Evolutionary conservation across 805 yeast species (phyloP).

Genomic region (Kuraishia floccosa): DNA sequence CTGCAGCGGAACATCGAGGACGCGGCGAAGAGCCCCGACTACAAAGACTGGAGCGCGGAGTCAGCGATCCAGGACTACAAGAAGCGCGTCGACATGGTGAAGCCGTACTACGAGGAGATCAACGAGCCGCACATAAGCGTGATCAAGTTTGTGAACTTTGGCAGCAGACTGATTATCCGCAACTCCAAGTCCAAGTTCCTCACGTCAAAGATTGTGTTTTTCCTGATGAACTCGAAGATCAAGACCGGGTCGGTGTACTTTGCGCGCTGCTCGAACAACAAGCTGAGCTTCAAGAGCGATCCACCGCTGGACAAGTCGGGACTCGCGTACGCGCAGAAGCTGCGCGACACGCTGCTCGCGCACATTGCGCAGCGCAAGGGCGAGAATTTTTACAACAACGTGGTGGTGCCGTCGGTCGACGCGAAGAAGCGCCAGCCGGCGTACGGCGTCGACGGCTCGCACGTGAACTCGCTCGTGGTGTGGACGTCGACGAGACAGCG

Average conservation of each 20-base stretch:
- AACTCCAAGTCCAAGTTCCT: constrained; percentile 81
- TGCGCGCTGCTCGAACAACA: constrained; percentile 65
- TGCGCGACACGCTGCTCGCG: constrained; percentile 44
- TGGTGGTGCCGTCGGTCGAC: constrained; percentile 1
- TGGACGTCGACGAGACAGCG: constrained; percentile 92
- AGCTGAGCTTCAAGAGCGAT: constrained; percentile 57
- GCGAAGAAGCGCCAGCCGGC: constrained; percentile 20
- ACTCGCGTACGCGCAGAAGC: constrained; percentile 45
- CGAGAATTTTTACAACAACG: constrained; percentile 14
- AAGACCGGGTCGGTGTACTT: constrained; percentile 87
- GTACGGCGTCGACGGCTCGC: constrained; percentile 40
- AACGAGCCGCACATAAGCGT: constrained; percentile 49
- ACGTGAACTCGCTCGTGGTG: constrained; percentile 59
- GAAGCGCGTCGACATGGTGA: constrained; percentile 55
- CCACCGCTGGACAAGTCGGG: constrained; percentile 78
- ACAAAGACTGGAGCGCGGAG: constrained; percentile 60
- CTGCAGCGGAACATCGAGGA: constrained; percentile 70
- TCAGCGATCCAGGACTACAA: constrained; percentile 72
- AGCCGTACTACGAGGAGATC: constrained; percentile 67
- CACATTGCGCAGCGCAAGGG: constrained; percentile 19
- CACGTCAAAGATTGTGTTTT: constrained; percentile 83
- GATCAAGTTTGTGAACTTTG: constrained; percentile 84
- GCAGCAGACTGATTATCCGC: constrained; percentile 71
- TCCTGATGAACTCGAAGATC: constrained; percentile 81
- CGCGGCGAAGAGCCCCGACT: constrained; percentile 84